These are phyloP conservation scores for Lasiodiplodia theobromae DNA, from an alignment of 2,329 filamentous ascomycete species.

Conservation along the genomic window DNA sequence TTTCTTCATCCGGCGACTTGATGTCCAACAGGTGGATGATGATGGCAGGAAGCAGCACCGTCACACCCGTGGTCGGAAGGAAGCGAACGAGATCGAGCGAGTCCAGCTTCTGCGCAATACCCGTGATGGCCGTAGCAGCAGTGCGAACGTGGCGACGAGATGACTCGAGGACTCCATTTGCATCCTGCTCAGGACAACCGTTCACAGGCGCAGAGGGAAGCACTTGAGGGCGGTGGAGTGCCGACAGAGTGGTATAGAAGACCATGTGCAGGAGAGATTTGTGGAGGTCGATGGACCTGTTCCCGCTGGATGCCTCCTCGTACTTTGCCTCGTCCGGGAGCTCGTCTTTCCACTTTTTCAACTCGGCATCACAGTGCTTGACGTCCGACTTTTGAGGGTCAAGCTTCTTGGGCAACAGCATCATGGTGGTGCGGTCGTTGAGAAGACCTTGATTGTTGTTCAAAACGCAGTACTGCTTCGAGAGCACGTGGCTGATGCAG, in stretches of 20 bases:
- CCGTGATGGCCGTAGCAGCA: slow-evolving; percentile 84
- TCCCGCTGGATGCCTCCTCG: slow-evolving; percentile 64
- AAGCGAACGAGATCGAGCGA: slow-evolving; percentile 75
- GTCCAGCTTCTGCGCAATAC: slow-evolving; percentile 80
- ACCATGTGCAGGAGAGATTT: slow-evolving; percentile 91
- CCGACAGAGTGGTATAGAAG: slow-evolving; percentile 89
- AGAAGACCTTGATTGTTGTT: slow-evolving; percentile 78
- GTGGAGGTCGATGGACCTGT: slow-evolving; percentile 72
- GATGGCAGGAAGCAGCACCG: slow-evolving; percentile 87
- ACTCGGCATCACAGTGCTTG: slow-evolving; percentile 76
- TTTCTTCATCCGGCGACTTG: slow-evolving; percentile 78
- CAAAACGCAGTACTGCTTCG: slow-evolving; percentile 89
- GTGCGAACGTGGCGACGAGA: slow-evolving; percentile 84
- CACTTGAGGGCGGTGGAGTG: slow-evolving; percentile 89
- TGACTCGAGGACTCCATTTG: slow-evolving; percentile 77
- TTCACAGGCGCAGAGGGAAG: slow-evolving; percentile 70
- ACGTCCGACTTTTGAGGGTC: slow-evolving; percentile 84
- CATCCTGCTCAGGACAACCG: slow-evolving; percentile 47
- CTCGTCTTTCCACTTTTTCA: slow-evolving; percentile 77
- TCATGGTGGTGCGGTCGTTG: slow-evolving; percentile 79
- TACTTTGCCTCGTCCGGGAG: slow-evolving; percentile 78
- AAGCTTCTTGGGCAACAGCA: slow-evolving; percentile 88
- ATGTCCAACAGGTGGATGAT: slow-evolving; percentile 94
- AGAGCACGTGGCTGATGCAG: slow-evolving; percentile 87
- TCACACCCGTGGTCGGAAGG: slow-evolving; percentile 88